Base-by-base conservation (phyloP, 176 grass and related monocot species). In the Alloteropsis semialata region DNA sequence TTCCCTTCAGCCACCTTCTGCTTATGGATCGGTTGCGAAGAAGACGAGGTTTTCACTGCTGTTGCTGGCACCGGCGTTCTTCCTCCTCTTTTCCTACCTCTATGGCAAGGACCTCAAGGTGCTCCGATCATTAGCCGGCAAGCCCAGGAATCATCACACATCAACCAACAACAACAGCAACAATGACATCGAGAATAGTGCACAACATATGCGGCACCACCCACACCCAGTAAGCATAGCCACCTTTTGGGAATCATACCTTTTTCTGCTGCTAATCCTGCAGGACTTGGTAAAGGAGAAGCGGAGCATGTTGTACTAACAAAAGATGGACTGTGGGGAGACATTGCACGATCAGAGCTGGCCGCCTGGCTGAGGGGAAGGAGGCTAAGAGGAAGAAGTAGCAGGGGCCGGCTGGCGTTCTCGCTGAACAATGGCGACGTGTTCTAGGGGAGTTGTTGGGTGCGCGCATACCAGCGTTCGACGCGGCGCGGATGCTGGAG, bases 381-480 rank as follows among this genome's bases (percentile, higher is more conserved):
- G n/a, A n/a, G n/a, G n/a, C n/a, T n/a, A n/a, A 33, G 60, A 69
- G 14, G 68, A 75, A 44, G 76, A 36, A 36, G 5, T 89, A 82
- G 58, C 29, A 65, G n/a, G n/a, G 86, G 76, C 36, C 77, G 41
- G 77, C 70, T 87, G 56, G 80, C 95, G n/a, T 94, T 97, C 49
- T 80, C 79, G 42, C 74, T 92, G 10, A 89, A 87, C 41, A 78
- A 89, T 60, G 90, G 95, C 81, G 76, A 94, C 60, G 33, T 92
- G 66, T 94, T 94, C 77, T 79, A 36, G 0, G 95, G 95, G 3
- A 87, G 68, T 19, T 97, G 68, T 19, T 97, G 92, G 92, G 90
- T 91, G 19, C 64, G 50, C n/a, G n/a, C n/a, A n/a, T 97, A 69
- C 88, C 83, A 3, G 78, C 29, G 82, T 97, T 97, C 84, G 87